Percentiles rank a stretch among this genome's conserved stretches.
Evolutionary conservation across 768 basidiomycete genomes (phyloP).

Genomic region (Podaxis sp.): DNA sequence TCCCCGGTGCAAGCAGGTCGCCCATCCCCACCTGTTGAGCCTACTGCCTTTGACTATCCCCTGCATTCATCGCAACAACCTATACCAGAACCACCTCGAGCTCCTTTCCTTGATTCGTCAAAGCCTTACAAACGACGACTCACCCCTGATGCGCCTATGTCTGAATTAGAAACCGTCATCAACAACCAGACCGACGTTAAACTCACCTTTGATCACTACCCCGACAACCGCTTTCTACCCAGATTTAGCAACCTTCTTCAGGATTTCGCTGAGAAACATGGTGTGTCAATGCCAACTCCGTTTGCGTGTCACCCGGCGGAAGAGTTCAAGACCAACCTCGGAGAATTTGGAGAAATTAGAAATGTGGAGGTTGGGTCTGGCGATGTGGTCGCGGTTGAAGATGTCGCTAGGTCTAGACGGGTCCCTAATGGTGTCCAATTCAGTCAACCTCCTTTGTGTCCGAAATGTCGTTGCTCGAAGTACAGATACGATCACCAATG

Average conservation of each 20-base stretch:
- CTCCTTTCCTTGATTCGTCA: background rate
- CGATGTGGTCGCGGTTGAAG: background rate
- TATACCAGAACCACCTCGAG: background rate
- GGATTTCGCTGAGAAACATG: background rate
- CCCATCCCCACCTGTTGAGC: background rate
- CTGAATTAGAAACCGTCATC: background rate
- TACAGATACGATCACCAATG: background rate
- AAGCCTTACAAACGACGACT: background rate
- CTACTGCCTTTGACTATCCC: background rate
- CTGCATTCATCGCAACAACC: background rate
- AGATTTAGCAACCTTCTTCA: background rate
- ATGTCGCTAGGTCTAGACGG: background rate
- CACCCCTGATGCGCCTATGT: background rate
- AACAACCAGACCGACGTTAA: background rate
- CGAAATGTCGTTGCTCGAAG: background rate
- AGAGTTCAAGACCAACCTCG: background rate
- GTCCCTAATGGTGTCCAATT: background rate
- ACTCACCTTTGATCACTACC: background rate
- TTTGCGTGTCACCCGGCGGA: background rate
- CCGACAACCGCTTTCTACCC: background rate
- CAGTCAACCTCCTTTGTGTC: background rate
- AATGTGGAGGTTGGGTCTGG: background rate
- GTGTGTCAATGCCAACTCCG: background rate
- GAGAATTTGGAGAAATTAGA: background rate
- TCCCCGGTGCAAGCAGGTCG: background rate